phyloP scores from a whole-genome alignment of 2,329 filamentous ascomycete species.

The Botryotinia globosa region DNA sequence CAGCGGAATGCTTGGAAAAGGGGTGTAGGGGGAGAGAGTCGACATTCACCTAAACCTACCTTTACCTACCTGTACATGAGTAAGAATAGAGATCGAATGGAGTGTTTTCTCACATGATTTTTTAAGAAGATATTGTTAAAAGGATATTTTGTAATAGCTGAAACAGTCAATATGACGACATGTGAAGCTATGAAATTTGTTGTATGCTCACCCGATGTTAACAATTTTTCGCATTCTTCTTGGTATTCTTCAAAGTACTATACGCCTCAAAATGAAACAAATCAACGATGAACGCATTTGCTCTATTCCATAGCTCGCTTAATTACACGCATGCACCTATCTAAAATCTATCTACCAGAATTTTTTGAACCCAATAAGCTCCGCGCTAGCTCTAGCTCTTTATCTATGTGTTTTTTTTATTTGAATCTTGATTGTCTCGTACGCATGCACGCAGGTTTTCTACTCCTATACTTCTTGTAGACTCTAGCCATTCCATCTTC shows the following conservation, averaged over 20 bases:
- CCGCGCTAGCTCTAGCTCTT: neutral
- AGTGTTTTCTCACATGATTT: conserved; percentile 1
- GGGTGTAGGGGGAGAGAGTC: neutral
- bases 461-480: neutral
- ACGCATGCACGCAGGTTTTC: neutral
- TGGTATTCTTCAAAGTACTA: neutral
- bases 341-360: neutral
- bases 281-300: neutral
- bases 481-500: neutral
- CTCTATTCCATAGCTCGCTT: neutral
- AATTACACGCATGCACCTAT: neutral
- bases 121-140: neutral
- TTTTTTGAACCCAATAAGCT: neutral
- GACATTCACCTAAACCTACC: conserved; percentile 8
- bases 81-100: conserved; percentile 19
- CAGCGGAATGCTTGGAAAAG: neutral
- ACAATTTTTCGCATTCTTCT: neutral
- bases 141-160: neutral
- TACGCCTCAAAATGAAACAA: neutral
- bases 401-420: neutral
- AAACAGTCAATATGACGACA: neutral
- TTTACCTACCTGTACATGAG: conserved; percentile 24
- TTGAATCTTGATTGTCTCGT: neutral
- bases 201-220: neutral
- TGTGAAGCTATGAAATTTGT: neutral